Conservation (phyloP, 2,329 filamentous ascomycete genomes). For the Fusarium compactum region DNA sequence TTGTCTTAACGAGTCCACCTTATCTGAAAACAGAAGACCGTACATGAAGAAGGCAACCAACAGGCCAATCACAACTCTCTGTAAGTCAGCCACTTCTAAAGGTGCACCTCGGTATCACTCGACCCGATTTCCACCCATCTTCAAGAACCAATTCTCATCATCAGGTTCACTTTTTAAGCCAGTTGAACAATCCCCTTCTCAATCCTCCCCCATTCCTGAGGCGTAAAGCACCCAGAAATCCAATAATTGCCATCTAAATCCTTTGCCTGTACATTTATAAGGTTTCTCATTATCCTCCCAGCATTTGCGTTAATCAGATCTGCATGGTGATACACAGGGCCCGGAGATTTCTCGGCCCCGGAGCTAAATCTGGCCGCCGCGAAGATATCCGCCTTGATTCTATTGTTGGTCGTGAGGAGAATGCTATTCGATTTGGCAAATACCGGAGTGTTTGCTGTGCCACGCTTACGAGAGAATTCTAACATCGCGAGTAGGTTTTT, state of each 20-base stretch:
- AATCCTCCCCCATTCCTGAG: neutral
- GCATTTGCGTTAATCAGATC: neutral
- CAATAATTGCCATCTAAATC: accelerated
- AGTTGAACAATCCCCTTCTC: neutral
- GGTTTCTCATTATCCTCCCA: accelerated
- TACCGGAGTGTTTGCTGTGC: neutral
- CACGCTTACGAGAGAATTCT: neutral
- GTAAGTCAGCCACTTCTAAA: neutral
- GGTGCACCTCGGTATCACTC: neutral
- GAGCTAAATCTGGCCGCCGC: neutral
- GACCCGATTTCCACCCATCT: neutral
- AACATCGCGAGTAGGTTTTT: neutral
- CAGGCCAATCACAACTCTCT: neutral
- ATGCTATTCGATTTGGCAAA: neutral
- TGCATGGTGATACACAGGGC: neutral
- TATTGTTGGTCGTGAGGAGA: neutral
- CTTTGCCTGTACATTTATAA: neutral
- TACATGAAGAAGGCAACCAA: neutral
- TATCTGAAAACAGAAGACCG: neutral
- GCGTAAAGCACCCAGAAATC: neutral
- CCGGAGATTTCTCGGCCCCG: neutral
- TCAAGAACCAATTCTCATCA: neutral
- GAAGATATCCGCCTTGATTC: neutral
- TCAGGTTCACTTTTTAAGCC: neutral
- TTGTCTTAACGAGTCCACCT: neutral